Percentiles rank a stretch among this genome's conserved stretches.
phyloP scores from a whole-genome alignment of 331 rosid genomes.

The Acacia concinna region DNA sequence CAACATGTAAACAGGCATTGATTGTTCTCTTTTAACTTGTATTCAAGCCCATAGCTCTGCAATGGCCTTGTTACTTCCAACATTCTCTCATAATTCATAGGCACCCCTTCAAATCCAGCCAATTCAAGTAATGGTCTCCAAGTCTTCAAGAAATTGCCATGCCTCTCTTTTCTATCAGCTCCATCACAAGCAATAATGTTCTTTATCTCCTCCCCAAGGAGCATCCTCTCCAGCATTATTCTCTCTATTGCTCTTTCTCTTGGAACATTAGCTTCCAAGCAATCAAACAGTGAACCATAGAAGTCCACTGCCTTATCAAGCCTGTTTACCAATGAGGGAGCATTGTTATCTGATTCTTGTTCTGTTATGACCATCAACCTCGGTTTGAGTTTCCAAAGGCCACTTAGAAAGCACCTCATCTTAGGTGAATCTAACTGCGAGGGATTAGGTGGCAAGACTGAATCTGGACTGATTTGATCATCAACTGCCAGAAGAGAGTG shows the following conservation, averaged over 20 bases:
- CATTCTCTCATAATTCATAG: constrained; percentile 55
- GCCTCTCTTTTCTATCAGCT: constrained; percentile 72
- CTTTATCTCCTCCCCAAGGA: constrained; percentile 83
- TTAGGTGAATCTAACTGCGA: constrained; percentile 52
- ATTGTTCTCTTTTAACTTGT: constrained; percentile 52
- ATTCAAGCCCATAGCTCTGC: constrained; percentile 53
- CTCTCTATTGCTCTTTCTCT: constrained; percentile 55
- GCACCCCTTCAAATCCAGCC: constrained; percentile 65
- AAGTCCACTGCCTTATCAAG: constrained; percentile 50
- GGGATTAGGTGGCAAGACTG: constrained; percentile 41
- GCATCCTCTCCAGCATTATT: constrained; percentile 73
- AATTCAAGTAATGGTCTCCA: constrained; percentile 66
- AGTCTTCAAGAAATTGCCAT: constrained; percentile 62
- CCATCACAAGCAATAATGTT: constrained; percentile 87
- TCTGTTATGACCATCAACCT: constrained; percentile 68
- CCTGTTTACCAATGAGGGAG: constrained; percentile 45
- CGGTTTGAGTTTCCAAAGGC: constrained; percentile 56
- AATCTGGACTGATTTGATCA: constrained; percentile 50
- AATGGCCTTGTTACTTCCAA: constrained; percentile 56
- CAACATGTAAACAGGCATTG: constrained; percentile 61
- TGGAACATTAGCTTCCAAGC: constrained; percentile 68
- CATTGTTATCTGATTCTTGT: constrained; percentile 67
- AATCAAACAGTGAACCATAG: constrained; percentile 76
- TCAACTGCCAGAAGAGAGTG: constrained; percentile 61
- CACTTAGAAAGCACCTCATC: constrained; percentile 54